Evolutionary conservation across 495 filamentous ascomycete species (phyloP).

Genomic region (Penicillium psychrofluorescens): DNA sequence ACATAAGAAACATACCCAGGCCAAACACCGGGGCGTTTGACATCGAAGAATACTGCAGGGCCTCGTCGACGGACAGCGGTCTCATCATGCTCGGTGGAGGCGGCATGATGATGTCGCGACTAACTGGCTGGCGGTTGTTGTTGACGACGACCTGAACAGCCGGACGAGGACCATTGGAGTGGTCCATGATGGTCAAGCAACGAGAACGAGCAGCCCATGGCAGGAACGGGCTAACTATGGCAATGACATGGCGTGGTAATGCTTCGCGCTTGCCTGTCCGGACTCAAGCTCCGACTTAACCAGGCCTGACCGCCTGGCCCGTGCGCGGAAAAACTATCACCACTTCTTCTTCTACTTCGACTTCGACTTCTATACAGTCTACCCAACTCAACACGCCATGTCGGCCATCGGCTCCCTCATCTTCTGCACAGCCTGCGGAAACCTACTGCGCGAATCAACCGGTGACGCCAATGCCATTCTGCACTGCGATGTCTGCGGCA

Average conservation of each 20-base stretch:
- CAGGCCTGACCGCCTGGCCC: too few relatives aligned
- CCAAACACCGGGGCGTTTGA: constrained; percentile 84
- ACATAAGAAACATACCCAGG: constrained; percentile 48
- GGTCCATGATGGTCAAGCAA: constrained; percentile 23
- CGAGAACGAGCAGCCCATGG: too few relatives aligned
- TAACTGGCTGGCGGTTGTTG: constrained; percentile 17
- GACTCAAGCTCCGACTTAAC: too few relatives aligned
- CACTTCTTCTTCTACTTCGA: too few relatives aligned
- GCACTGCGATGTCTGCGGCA: constrained; percentile 76
- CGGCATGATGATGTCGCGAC: too few relatives aligned
- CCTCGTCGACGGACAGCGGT: constrained; percentile 66
- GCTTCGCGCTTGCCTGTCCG: too few relatives aligned
- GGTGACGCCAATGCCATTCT: constrained; percentile 68
- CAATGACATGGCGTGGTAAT: too few relatives aligned
- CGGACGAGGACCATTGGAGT: constrained; percentile 11
- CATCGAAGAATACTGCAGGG: constrained; percentile 85
- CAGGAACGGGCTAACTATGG: too few relatives aligned
- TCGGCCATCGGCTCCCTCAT: constrained; percentile 82
- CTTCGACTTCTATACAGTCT: too few relatives aligned
- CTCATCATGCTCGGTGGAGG: constrained; percentile 24
- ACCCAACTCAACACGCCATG: constrained; percentile 39
- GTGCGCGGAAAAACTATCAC: too few relatives aligned
- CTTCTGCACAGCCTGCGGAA: constrained; percentile 92
- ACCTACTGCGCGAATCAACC: constrained; percentile 73
- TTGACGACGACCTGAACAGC: constrained; percentile 41